phyloP scores from a whole-genome alignment of 208 protist genomes.

The Naegleria fowleri region DNA sequence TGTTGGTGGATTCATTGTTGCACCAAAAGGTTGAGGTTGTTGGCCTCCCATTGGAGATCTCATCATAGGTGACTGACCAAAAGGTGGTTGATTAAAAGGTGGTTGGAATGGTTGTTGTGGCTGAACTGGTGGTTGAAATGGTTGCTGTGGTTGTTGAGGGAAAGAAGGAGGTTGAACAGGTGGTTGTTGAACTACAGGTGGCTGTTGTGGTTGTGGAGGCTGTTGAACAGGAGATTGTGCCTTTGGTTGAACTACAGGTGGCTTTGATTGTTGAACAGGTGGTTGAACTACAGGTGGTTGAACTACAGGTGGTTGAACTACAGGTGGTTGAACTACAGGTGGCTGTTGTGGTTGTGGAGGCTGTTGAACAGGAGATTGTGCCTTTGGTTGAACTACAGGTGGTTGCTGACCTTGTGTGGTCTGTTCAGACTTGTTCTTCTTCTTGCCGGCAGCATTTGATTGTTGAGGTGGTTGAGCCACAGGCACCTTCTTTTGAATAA shows the following conservation, averaged over 20 bases:
- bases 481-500: background rate
- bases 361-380: background rate
- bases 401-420: too few species aligned
- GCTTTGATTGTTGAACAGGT: background rate
- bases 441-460: background rate
- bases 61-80: background rate
- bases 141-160: background rate
- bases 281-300: too few species aligned
- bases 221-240: background rate
- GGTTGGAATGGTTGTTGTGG: background rate
- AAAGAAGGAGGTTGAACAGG: background rate
- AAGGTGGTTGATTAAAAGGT: background rate
- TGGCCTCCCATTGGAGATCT: background rate
- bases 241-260: background rate
- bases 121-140: too few species aligned
- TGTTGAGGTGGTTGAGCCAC: background rate
- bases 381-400: background rate
- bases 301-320: background rate
- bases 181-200: background rate
- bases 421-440: background rate
- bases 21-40: background rate
- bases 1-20: background rate
- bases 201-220: background rate
- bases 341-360: background rate
- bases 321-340: background rate